These are phyloP conservation scores for Neoboletus subvelutipes DNA, from an alignment of 768 basidiomycete species.

Conservation along the genomic window DNA sequence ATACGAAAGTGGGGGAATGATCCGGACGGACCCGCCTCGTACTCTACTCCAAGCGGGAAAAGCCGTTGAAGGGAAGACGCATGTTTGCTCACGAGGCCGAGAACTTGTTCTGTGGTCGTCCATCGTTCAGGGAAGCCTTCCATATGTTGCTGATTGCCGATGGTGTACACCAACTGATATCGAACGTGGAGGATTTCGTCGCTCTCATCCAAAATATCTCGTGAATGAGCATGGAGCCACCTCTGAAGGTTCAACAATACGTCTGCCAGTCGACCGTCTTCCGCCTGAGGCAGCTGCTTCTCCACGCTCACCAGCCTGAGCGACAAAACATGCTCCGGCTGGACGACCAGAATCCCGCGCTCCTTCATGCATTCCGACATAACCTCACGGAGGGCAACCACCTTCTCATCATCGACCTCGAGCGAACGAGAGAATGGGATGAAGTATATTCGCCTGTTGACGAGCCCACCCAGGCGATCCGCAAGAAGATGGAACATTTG, in stretches of 20 bases:
- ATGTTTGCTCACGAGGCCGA: constrained; percentile 25
- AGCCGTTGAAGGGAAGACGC: constrained; percentile 6
- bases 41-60: constrained; percentile 19
- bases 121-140: constrained; percentile 37
- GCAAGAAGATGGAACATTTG: constrained; percentile 53
- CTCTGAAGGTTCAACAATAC: constrained; percentile 28
- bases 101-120: constrained; percentile 33
- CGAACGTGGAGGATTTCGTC: constrained; percentile 36
- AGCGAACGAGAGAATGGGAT: constrained; percentile 50
- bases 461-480: constrained; percentile 43
- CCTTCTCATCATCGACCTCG: constrained; percentile 15
- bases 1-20: constrained; percentile 29
- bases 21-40: constrained; percentile 9
- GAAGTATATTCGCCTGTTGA: constrained; percentile 47
- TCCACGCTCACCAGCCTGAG: constrained; percentile 49
- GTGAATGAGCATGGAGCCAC: constrained; percentile 25
- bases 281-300: constrained; percentile 17
- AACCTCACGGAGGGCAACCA: constrained; percentile 30
- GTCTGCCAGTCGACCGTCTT: neutral
- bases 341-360: constrained; percentile 46
- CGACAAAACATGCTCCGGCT: constrained; percentile 56
- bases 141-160: constrained; percentile 29
- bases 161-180: constrained; percentile 39
- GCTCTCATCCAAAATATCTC: constrained; percentile 34
- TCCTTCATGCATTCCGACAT: constrained; percentile 38